phyloP scores from a whole-genome alignment of 176 grass and related monocot genomes.

The Aechmea fasciata region DNA sequence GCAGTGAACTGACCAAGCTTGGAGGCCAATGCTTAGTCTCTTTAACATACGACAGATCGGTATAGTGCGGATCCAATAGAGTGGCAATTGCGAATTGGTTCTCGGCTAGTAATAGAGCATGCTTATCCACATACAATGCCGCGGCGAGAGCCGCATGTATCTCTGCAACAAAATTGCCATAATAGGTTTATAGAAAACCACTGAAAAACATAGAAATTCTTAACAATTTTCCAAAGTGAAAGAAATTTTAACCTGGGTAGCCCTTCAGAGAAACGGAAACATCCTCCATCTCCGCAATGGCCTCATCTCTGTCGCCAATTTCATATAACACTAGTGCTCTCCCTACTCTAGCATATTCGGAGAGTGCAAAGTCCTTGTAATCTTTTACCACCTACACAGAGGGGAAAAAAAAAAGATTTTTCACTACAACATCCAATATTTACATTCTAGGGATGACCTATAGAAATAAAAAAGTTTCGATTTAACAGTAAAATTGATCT shows the following conservation, averaged over 20 bases:
- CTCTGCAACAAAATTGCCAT: constrained; percentile 27
- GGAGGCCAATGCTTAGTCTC: constrained; percentile 97
- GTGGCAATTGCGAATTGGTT: constrained; percentile 96
- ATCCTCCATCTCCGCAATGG: constrained; percentile 97
- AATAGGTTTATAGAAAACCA: constrained; percentile 2
- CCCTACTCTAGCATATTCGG: constrained; percentile 87
- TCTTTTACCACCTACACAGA: constrained; percentile 34
- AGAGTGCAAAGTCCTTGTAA: constrained; percentile 67
- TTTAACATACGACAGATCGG: constrained; percentile 79
- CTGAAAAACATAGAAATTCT: background rate
- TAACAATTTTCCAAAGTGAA: background rate
- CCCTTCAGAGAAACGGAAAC: constrained; percentile 90
- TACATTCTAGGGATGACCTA: too few species aligned
- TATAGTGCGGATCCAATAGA: constrained; percentile 92
- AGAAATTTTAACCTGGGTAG: constrained; percentile 46
- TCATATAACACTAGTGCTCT: constrained; percentile 85
- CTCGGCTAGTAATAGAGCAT: constrained; percentile 68
- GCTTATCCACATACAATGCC: constrained; percentile 88
- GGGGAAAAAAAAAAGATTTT: background rate
- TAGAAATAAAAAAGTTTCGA: background rate
- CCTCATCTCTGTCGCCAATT: constrained; percentile 81
- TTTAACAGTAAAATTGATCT: background rate
- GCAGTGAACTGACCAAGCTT: constrained; percentile 60
- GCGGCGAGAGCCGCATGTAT: constrained; percentile 94
- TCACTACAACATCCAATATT: too few species aligned